Evolutionary conservation across 1,284 basidiomycete genomes (phyloP).

Genomic region (Mrakiaceae sp.): DNA sequence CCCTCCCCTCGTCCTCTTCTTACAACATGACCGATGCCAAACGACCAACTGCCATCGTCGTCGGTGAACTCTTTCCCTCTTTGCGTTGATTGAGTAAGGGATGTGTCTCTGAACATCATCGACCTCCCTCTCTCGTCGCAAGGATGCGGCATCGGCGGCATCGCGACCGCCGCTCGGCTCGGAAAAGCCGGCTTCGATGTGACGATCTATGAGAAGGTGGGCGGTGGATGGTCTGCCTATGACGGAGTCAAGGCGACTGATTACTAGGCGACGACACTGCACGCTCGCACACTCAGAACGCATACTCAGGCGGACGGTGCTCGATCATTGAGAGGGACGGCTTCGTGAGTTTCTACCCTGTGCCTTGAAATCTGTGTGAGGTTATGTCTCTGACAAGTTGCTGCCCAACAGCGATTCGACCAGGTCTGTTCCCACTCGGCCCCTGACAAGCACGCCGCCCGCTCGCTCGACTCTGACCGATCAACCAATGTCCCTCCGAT

Average conservation of each 20-base stretch:
- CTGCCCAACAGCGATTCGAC: conserved; percentile 24
- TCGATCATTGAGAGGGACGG: conserved; percentile 40
- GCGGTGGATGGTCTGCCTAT: background rate
- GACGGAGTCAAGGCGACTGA: background rate
- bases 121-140: conserved; percentile 21
- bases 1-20: too few species aligned
- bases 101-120: background rate
- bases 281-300: conserved; percentile 26
- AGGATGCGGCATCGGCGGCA: conserved; percentile 41
- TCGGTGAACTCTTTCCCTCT: background rate
- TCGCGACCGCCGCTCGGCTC: conserved; percentile 38
- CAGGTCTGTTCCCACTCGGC: conserved; percentile 21
- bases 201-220: conserved; percentile 35
- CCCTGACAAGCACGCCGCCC: background rate
- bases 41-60: background rate
- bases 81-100: background rate
- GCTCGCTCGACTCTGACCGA: background rate
- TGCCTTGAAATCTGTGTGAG: background rate
- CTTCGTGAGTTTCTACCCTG: conserved; percentile 25
- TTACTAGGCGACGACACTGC: background rate
- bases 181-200: conserved; percentile 39
- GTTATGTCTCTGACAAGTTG: background rate
- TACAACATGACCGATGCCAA: background rate
- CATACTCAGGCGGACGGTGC: conserved; percentile 41
- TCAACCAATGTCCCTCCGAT: background rate